These are phyloP conservation scores for Candida hungchunana DNA, from an alignment of 805 yeast species.

Conservation along the genomic window DNA sequence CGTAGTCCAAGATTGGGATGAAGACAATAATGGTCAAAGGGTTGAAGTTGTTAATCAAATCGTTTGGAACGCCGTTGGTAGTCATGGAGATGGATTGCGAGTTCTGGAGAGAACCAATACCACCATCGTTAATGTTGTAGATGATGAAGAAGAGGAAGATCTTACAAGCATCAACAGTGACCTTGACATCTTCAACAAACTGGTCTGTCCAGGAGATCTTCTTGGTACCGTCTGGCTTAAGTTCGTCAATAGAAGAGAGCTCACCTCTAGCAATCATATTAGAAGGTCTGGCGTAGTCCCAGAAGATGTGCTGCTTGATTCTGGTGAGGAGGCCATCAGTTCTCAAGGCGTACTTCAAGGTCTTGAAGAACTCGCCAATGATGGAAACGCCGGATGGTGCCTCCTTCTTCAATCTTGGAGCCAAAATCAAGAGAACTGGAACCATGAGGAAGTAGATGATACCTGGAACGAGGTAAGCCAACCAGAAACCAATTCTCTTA, in stretches of 20 bases:
- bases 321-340: conserved; percentile 42
- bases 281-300: conserved; percentile 60
- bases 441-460: conserved; percentile 52
- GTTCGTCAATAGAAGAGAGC: conserved; percentile 7
- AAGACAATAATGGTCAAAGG: conserved; percentile 73
- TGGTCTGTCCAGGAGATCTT: conserved; percentile 53
- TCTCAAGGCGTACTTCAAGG: conserved; percentile 37
- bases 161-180: conserved; percentile 66
- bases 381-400: conserved; percentile 35
- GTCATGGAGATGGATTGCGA: conserved; percentile 69
- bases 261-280: conserved; percentile 41
- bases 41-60: conserved; percentile 70
- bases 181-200: conserved; percentile 68
- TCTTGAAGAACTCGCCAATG: conserved; percentile 38
- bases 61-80: conserved; percentile 75
- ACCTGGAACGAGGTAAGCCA: conserved; percentile 73
- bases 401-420: conserved; percentile 27
- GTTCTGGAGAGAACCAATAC: conserved; percentile 41
- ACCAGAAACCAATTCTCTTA: conserved; percentile 61
- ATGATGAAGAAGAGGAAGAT: conserved; percentile 68
- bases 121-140: conserved; percentile 71
- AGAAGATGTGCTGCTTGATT: conserved; percentile 36
- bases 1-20: conserved; percentile 64
- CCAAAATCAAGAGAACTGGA: conserved; percentile 36
- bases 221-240: conserved; percentile 22